Base-by-base conservation (phyloP, 352 stramenopile genomes). In the Phytophthora pisi region DNA sequence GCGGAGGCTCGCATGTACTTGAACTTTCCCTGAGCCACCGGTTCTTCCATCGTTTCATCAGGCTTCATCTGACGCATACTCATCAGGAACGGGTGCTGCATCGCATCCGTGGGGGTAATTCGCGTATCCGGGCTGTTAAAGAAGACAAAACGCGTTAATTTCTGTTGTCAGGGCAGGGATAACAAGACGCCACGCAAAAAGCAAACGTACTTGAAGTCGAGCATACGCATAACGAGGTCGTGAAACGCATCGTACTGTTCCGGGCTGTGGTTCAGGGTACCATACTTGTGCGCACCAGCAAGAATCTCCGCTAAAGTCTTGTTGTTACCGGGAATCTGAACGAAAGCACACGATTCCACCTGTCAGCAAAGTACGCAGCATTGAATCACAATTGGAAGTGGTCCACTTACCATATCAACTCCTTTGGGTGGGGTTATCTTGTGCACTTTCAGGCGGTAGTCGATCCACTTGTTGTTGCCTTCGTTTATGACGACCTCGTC, bases 151-250 rank as follows among this genome's bases (percentile, higher is more conserved):
- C 5, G 11, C 28, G 34, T 66, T 52, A 64, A n/a, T 18, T 45
- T 18, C 11, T 16, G 11, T n/a, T 18, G 40, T 53, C 51, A 51
- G 9, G 20, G 16, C 5, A 30, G 51, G 7, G 30, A n/a, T 38
- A 28, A 30, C 28, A 13, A 3, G 36, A n/a, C 9, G 13, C 9
- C 45, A 34, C 6, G n/a, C 7, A 26, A 10, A 13, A 30, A 51
- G 5, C 0, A 51, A 38, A 86, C 88, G 26, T 88, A 96, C 88
- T 98, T 89, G 68, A 93, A 99, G n/a, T 97, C 82, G 16, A 99
- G 81, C 96, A 99, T 99, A 34, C 86, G 78, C 65, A 93, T 79
- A 10, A 99, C 75, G 10, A 99, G 77, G 73, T 99, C 97, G 6
- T 98, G 75, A 68, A 99, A 98, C 2, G 92, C 70, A 13, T 82